Conservation (phyloP, 176 grass and related monocot species). For the Juncus effusus region DNA sequence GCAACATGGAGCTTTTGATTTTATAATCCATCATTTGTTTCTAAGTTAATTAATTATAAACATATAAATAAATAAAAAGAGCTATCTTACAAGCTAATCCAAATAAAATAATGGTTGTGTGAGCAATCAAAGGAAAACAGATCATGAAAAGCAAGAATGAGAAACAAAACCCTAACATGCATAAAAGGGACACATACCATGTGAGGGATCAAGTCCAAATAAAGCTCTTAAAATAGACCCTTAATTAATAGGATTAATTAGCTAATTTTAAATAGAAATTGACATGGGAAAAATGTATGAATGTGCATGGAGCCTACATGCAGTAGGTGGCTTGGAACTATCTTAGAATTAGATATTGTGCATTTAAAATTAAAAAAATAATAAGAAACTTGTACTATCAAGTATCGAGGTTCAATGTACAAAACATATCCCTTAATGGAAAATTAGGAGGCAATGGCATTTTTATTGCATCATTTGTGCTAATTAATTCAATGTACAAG, state of each 20-base stretch:
- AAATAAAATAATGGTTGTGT: background rate
- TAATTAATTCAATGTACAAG: too few species aligned
- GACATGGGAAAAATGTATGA: background rate
- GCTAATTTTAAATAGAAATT: constrained; percentile 7
- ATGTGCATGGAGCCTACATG: constrained; percentile 9
- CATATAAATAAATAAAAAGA: background rate
- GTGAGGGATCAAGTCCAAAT: constrained; percentile 16
- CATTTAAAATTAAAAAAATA: too few species aligned
- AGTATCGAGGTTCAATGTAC: too few species aligned
- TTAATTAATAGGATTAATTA: constrained; percentile 14
- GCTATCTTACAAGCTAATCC: constrained; percentile 10
- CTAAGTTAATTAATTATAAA: background rate
- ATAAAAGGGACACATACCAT: constrained; percentile 21
- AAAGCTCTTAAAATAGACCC: constrained; percentile 18
- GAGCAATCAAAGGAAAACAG: background rate
- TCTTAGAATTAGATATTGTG: too few species aligned
- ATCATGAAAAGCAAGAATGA: constrained; percentile 20
- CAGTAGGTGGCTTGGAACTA: constrained; percentile 11
- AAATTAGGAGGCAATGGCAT: too few species aligned
- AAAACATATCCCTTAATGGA: too few species aligned
- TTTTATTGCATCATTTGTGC: too few species aligned
- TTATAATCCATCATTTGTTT: constrained; percentile 18
- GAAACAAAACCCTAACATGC: constrained; percentile 23
- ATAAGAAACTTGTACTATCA: too few species aligned
- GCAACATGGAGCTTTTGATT: constrained; percentile 24